Evolutionary conservation across 164 flowering plant genomes (phyloP), one percentile per base, ranked within the genome.

Genomic region (Malania oleifera): DNA sequence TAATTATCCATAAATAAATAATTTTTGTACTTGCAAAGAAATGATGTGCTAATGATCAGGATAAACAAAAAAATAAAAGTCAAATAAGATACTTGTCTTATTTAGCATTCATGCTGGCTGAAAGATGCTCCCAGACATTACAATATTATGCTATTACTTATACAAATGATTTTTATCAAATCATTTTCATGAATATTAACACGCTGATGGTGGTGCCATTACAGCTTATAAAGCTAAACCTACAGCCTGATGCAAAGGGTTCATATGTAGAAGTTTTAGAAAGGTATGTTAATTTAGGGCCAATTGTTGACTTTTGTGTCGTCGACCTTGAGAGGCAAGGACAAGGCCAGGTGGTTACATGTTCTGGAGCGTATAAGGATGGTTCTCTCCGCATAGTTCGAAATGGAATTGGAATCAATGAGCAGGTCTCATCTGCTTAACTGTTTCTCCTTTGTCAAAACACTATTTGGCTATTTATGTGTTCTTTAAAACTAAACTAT

Each of bases 291-390:
- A 93, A 93, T 70, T 78, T 93, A 81, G 99, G 99, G 39, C 99
- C 99, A 14, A 93, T 90, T 56, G 95, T 86, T 51, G 97, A 93
- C 74, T 93, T 93, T 66, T 90, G 96, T 72, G 96, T 93, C 64
- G 98, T 93, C 38, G 98, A 93, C 77, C 85, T 88, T 55, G 98
- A 93, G 80, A 87, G 98, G 75, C 97, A 93, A 75, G 98, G 98
- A 41, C 98, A 93, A 75, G 96, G 98, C 38, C 98, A 93, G 74
- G 97, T 93, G 63, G 97, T 88, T 19, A 90, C 98, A 60, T 93
- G 98, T 75, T 93, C 98, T 23, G 98, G 97, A 69, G 97, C 99
- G 40, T 88, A 83, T 53, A 95, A 95, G 68, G 99, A 95, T 84
- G 99, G 99, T 60, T 95, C 99, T 66, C 91, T 95, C 54, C 97